phyloP scores from a whole-genome alignment of 305 asterid genomes.

The Plantago coronopus region DNA sequence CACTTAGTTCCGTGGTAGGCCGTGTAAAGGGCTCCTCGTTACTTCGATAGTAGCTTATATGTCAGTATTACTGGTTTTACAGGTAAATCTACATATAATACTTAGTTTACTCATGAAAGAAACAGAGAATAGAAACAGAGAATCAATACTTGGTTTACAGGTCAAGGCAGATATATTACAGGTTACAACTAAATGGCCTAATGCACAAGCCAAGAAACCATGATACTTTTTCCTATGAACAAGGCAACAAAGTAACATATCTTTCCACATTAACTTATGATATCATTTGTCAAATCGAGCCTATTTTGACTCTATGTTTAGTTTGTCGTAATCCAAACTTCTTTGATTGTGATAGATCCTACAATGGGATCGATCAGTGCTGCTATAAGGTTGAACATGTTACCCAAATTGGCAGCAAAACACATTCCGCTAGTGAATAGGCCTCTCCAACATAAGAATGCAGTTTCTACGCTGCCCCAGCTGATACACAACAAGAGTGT shows the following conservation, averaged over 20 bases:
- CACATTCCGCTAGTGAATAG: conserved; percentile 6
- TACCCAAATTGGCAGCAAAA: conserved; percentile 13
- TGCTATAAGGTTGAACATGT: conserved; percentile 9
- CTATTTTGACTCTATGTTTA: neutral
- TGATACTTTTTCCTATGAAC: conserved; percentile 28
- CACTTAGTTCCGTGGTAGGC: too few species aligned
- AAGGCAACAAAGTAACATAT: conserved; percentile 24
- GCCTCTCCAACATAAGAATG: conserved; percentile 12
- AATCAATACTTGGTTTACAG: neutral
- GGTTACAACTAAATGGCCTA: neutral
- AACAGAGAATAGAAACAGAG: neutral
- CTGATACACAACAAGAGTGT: conserved; percentile 12
- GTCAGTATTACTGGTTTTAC: too few species aligned
- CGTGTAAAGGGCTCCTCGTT: too few species aligned
- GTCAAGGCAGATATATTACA: neutral
- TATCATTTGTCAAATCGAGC: neutral
- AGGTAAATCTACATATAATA: too few species aligned
- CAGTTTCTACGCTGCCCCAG: conserved; percentile 18
- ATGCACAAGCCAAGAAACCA: neutral
- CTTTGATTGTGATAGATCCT: conserved; percentile 26
- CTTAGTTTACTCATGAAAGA: too few species aligned
- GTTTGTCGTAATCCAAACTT: conserved; percentile 12
- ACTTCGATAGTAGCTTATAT: too few species aligned
- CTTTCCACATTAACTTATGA: neutral
- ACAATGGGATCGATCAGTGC: conserved; percentile 22